These are phyloP conservation scores for Amniculicola lignicola DNA, from an alignment of 495 filamentous ascomycete species.

Conservation along the genomic window DNA sequence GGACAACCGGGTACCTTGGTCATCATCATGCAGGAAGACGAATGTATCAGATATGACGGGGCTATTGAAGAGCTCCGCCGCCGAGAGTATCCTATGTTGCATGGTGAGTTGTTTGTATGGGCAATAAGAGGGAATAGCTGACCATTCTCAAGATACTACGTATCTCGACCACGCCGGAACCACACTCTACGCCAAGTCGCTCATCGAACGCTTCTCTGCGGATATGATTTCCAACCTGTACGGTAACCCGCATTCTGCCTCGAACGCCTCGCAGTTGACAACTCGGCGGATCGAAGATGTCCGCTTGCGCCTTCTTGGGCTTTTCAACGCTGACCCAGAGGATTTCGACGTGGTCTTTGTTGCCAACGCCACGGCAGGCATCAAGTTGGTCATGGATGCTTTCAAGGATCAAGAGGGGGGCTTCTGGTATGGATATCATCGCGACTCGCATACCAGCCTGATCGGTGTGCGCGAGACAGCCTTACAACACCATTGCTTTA, in stretches of 20 bases:
- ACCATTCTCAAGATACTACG: conserved; percentile 55
- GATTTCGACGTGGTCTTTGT: conserved; percentile 89
- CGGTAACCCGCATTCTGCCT: conserved; percentile 90
- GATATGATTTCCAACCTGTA: conserved; percentile 77
- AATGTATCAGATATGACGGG: conserved; percentile 19
- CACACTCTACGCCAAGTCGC: conserved; percentile 74
- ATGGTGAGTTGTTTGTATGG: conserved; percentile 50
- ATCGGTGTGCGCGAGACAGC: conserved; percentile 79
- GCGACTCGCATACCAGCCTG: conserved; percentile 82
- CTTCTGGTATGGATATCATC: conserved; percentile 81
- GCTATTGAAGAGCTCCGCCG: conserved; percentile 62
- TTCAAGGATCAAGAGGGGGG: conserved; percentile 61
- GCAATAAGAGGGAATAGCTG: neutral
- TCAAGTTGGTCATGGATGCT: conserved; percentile 79
- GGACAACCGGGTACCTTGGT: neutral
- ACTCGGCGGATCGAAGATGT: conserved; percentile 72
- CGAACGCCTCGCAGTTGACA: conserved; percentile 72
- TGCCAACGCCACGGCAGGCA: conserved; percentile 85
- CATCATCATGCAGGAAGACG: conserved; percentile 25
- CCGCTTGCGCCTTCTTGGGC: conserved; percentile 65
- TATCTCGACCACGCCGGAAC: conserved; percentile 95
- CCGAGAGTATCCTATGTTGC: conserved; percentile 79
- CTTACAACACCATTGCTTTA: conserved; percentile 60
- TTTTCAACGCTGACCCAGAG: conserved; percentile 80
- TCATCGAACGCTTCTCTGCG: conserved; percentile 70